Base-by-base conservation (phyloP, 148 eudicot species). In the Beta vulgaris region DNA sequence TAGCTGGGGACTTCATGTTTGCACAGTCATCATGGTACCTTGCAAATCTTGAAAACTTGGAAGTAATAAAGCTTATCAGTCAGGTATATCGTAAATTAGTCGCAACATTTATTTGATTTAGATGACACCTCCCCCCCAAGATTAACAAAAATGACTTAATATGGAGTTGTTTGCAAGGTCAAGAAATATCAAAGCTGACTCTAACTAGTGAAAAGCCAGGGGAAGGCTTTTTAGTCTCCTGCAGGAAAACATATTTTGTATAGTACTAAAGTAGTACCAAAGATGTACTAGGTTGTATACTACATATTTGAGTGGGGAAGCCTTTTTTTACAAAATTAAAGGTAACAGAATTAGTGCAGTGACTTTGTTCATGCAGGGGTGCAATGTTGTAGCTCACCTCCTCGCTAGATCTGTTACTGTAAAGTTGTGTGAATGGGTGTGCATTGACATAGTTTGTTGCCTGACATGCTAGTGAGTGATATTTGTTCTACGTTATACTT, bases 21-120 rank as follows among this genome's bases (percentile, higher is more conserved):
- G 98, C 98, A 14, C 98, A 93, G 68, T 90, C 98, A 29, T 93
- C 98, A 69, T 93, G 98, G 98, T 93, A 89, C 83, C 91, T 93
- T 21, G 98, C 98, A 42, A 93, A 93, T 77, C 98, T 93, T 29
- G 98, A 91, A 83, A 93, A 91, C 71, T 82, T 93, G 66, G 97
- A 88, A 82, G 97, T 93, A 72, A 91, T 93, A 73, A 93, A 93
- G 88, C 97, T 93, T 65, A 91, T 93, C 76, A 93, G 98, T 80
- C 97, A 93, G 91, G 98, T 94, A 84, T 34, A 28, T 54, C 11
- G 68, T 14, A 10, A 69, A 9, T 43, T 53, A 34, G n/a, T 59
- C 21, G 18, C 16, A 26, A 11, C 46, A 57, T 42, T 48, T 10
- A 19, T 32, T 35, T 8, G 14, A 44, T 34, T 31, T 16, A 59